Evolutionary conservation across 163 green algal species (phyloP), one percentile per base, ranked within the genome.

Genomic region (Scenedesmus sp.): DNA sequence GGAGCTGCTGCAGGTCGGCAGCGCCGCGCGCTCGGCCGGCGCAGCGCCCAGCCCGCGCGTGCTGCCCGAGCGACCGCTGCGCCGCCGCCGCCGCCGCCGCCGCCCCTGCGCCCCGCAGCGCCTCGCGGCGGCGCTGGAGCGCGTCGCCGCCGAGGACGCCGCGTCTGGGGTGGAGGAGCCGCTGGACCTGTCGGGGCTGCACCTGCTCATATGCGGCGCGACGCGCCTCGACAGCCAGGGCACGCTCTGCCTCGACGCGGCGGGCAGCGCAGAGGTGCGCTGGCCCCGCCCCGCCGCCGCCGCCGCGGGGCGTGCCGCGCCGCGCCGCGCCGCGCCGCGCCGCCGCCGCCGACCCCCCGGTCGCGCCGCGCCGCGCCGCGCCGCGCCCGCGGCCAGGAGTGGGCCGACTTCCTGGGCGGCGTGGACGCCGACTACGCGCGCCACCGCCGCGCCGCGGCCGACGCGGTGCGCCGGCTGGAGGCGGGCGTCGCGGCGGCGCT

Each of bases 231-330:
- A 86, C 80, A 62, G 58, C 7, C 58, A 73, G 7, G 83, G 83
- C 18, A 78, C 77, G 0, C 70, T 88, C 42, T 86, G 80, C 42
- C 70, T 88, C 26, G 62, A 78, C 50, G 47, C 65, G 6, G 75
- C 45, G 44, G 71, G 81, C 13, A 20, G 34, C 0, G 50, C 58
- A 24, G 78, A 80, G n/a, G n/a, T n/a, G n/a, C n/a, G n/a, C n/a
- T n/a, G n/a, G n/a, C n/a, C n/a, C n/a, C n/a, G n/a, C n/a, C n/a
- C n/a, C n/a, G n/a, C n/a, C n/a, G n/a, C n/a, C n/a, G n/a, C n/a
- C n/a, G n/a, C n/a, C n/a, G n/a, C n/a, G n/a, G n/a, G n/a, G n/a
- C n/a, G n/a, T n/a, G n/a, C n/a, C n/a, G n/a, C n/a, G n/a, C n/a
- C n/a, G n/a, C n/a, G n/a, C n/a, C n/a, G n/a, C n/a, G n/a, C n/a